phyloP scores from a whole-genome alignment of 2,329 filamentous ascomycete species.

The Botrytis sinoallii region DNA sequence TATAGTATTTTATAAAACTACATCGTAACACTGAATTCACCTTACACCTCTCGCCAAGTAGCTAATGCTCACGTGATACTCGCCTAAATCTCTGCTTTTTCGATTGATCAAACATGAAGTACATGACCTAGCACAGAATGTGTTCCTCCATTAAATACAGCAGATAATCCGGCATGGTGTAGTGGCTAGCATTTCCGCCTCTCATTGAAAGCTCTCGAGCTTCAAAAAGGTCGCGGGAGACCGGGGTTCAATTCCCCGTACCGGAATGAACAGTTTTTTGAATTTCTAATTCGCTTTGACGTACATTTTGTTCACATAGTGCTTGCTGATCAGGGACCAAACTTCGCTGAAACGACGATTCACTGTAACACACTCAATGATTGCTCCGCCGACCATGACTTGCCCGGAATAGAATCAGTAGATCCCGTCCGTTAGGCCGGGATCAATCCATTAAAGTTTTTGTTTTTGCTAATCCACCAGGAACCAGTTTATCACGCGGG shows the following conservation, averaged over 20 bases:
- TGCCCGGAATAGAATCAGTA: background rate
- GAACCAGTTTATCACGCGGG: background rate
- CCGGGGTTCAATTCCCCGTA: conserved; percentile 9
- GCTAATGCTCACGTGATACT: background rate
- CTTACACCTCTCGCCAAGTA: background rate
- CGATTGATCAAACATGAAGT: background rate
- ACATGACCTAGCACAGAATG: rapidly evolving
- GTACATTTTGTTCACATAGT: background rate
- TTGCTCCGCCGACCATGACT: background rate
- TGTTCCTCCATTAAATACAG: rapidly evolving
- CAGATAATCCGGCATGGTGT: conserved; percentile 8
- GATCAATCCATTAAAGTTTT: background rate
- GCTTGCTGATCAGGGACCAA: background rate
- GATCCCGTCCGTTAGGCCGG: background rate
- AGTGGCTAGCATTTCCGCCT: conserved; percentile 16
- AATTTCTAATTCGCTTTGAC: rapidly evolving
- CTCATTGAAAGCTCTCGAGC: background rate
- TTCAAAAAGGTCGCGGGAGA: background rate
- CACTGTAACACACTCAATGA: background rate
- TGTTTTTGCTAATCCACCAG: conserved; percentile 1
- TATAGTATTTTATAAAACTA: background rate
- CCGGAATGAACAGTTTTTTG: rapidly evolving
- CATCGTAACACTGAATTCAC: background rate
- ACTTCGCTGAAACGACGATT: background rate
- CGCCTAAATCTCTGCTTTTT: background rate